A percentile compares a stretch with the other conserved stretches of the same genome.
Conservation (phyloP, 805 yeast species). For the Cyberlindnera nakhonratchasimensis region DNA sequence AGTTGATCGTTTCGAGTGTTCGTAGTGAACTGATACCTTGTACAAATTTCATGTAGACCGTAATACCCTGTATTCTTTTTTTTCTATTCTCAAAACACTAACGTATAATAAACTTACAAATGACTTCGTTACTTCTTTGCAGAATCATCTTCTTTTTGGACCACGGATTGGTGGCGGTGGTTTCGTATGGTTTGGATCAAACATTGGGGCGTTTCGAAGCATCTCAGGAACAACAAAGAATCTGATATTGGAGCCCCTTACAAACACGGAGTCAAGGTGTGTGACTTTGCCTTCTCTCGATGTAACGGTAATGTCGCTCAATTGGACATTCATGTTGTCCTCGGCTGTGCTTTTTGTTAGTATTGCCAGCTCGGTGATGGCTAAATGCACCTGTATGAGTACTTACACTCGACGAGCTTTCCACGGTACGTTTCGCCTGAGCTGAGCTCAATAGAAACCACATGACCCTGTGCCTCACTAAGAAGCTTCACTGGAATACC, state of each 20-base stretch:
- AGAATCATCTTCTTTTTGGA: slow-evolving; percentile 39
- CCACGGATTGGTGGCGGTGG: slow-evolving; percentile 74
- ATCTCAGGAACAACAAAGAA: slow-evolving; percentile 87
- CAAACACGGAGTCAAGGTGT: slow-evolving; percentile 78
- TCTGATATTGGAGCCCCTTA: slow-evolving; percentile 87
- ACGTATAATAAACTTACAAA: background rate
- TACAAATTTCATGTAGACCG: no score
- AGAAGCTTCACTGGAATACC: slow-evolving; percentile 84
- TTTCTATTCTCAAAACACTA: background rate
- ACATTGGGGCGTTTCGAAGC: slow-evolving; percentile 84
- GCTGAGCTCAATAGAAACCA: slow-evolving; percentile 74
- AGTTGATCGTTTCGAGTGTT: slow-evolving; percentile 1
- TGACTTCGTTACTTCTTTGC: no score
- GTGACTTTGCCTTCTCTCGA: slow-evolving; percentile 70
- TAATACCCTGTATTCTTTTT: background rate
- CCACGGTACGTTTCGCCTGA: slow-evolving; percentile 90
- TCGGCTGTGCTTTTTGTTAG: slow-evolving; percentile 39
- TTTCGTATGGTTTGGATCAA: slow-evolving; percentile 54
- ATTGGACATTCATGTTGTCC: slow-evolving; percentile 91
- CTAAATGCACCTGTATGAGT: background rate
- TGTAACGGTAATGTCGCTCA: slow-evolving; percentile 78
- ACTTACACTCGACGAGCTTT: slow-evolving; percentile 62
- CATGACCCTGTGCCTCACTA: slow-evolving; percentile 88
- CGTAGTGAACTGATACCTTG: no score
- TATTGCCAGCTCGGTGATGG: no score